Conservation (phyloP, 345 rosid species). For the Populus nigra region DNA sequence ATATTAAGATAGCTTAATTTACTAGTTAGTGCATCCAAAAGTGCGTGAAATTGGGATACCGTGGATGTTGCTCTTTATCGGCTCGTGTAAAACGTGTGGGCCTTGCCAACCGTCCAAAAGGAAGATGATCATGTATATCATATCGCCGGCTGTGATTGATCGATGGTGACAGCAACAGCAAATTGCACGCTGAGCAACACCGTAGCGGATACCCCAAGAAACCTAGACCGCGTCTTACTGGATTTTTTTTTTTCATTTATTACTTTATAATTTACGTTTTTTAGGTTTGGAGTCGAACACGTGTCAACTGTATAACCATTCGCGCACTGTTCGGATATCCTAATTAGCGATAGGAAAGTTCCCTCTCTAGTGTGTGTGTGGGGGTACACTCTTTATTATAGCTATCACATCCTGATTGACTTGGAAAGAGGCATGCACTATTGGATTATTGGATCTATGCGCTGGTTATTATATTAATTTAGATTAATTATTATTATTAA, state of each 20-base stretch:
- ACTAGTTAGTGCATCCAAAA: not conserved
- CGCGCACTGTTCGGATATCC: slow-evolving; percentile 28
- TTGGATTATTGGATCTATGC: no score
- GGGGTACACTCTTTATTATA: no score
- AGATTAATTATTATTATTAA: no score
- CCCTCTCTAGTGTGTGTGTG: not conserved
- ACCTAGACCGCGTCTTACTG: slow-evolving; percentile 24
- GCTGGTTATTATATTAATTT: no score
- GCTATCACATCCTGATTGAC: no score
- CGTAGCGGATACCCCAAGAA: slow-evolving; percentile 37
- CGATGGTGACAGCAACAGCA: slow-evolving; percentile 21
- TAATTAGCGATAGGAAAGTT: not conserved
- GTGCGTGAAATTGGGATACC: not conserved
- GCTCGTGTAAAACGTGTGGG: slow-evolving; percentile 29
- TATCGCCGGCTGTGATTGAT: slow-evolving; percentile 24
- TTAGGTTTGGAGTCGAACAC: slow-evolving; percentile 7
- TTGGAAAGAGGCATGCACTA: no score
- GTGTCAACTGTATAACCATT: slow-evolving; percentile 22
- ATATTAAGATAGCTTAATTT: not conserved
- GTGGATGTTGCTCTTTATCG: slow-evolving; percentile 8
- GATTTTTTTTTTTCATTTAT: not conserved
- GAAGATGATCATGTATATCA: not conserved
- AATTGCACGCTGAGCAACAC: slow-evolving; percentile 10
- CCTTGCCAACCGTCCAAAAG: not conserved
- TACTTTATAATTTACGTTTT: not conserved